Base-by-base conservation (phyloP, 768 basidiomycete species). In the Tricholoma sp. region DNA sequence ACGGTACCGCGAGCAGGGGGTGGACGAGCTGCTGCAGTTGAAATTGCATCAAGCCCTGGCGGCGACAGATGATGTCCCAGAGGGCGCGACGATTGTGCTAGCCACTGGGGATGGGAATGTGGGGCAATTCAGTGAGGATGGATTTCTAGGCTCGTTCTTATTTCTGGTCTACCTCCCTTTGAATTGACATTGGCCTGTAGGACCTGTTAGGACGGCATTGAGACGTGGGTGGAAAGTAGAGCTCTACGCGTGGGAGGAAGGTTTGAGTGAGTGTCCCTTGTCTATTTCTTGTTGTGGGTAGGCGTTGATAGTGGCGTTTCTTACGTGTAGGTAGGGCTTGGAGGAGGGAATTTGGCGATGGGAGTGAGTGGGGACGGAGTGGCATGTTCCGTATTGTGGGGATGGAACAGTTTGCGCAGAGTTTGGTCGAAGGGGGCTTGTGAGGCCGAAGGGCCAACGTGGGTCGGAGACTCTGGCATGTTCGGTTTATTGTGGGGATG, bases 201-300 rank as follows among this genome's bases (percentile, higher is more conserved):
- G 94, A 0, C 89, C 89, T 44, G 91, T 94, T 11, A 76, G 90
- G 56, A 85, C 86, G 11, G 95, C 95, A 4, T 73, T 98, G 63
- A 87, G 85, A 71, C 82, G 87, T 48, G 95, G 95, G 2, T 98
- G 95, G 95, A 80, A 78, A 55, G 93, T 98, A n/a, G 95, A 98
- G 72, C 66, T 98, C 64, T 94, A 93, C 72, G 89, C 91, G 0
- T 98, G 94, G 88, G 88, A 90, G 65, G 85, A 86, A 48, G 88
- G 90, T 1, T 68, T 92, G 57, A 93, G 91, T 78, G 55, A 69
- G 74, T 69, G n/a, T n/a, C n/a, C n/a, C n/a, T n/a, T n/a, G n/a
- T n/a, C n/a, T n/a, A n/a, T n/a, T n/a, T n/a, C n/a, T n/a, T n/a
- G n/a, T n/a, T n/a, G 24, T 24, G 24, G 24, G 4, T 24, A 24